Conservation (phyloP, 305 asterid species). For the Solanum hybrid region DNA sequence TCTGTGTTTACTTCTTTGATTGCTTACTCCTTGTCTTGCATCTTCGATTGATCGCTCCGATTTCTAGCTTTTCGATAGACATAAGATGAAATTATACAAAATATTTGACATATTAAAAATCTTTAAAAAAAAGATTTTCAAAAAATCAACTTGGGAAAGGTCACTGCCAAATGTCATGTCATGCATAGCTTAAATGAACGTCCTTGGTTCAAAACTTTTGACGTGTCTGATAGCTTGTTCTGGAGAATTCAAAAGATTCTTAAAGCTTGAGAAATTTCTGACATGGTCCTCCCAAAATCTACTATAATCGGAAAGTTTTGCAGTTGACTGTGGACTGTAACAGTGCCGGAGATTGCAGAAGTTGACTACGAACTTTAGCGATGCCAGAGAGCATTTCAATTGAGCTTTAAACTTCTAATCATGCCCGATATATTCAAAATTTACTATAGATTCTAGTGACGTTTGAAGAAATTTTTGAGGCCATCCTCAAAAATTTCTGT, state of each 20-base stretch:
- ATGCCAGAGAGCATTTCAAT: background rate
- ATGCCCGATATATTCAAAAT: background rate
- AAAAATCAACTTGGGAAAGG: background rate
- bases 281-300: background rate
- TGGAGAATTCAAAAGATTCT: background rate
- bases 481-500: no score
- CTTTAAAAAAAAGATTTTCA: background rate
- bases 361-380: background rate
- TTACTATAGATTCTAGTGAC: background rate
- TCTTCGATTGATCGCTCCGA: background rate
- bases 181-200: background rate
- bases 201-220: background rate
- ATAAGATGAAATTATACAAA: no score
- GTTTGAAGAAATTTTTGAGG: background rate
- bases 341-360: background rate
- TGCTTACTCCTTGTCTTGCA: background rate
- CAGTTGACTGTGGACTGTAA: background rate
- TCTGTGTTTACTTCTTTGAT: background rate
- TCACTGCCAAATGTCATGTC: background rate
- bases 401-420: background rate
- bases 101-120: no score
- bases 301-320: background rate
- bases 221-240: background rate
- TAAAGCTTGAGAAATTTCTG: background rate
- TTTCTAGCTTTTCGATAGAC: background rate